These are phyloP conservation scores for Termitomyces sp. DNA, from an alignment of 768 basidiomycete genomes.

Conservation along the genomic window DNA sequence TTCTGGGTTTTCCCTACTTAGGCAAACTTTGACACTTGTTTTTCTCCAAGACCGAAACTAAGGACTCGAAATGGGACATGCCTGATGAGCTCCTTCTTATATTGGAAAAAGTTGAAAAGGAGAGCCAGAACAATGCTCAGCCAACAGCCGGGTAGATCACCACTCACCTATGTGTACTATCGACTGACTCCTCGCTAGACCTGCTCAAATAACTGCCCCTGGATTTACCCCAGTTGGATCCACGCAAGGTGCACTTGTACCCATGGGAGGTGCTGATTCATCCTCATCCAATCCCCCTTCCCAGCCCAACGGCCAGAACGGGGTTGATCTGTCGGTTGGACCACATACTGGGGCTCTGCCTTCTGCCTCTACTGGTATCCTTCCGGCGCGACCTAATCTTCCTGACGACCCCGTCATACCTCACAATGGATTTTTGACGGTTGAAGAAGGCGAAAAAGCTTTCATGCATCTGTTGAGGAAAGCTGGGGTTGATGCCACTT, in stretches of 20 bases:
- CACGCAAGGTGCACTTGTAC: slow-evolving; percentile 49
- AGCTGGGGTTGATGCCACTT: slow-evolving; percentile 84
- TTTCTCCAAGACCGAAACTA: slow-evolving; percentile 63
- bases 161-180: neutral
- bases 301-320: slow-evolving; percentile 44
- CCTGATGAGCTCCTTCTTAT: slow-evolving; percentile 87
- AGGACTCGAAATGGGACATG: slow-evolving; percentile 98
- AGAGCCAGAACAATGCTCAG: slow-evolving; percentile 37
- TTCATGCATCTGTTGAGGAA: slow-evolving; percentile 88
- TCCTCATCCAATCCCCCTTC: slow-evolving; percentile 46
- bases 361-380: slow-evolving; percentile 50
- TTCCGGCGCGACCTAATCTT: slow-evolving; percentile 72
- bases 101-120: slow-evolving; percentile 81
- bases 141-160: slow-evolving; percentile 26
- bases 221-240: slow-evolving; percentile 36
- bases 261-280: slow-evolving; percentile 46
- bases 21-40: neutral
- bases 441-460: slow-evolving; percentile 90
- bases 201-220: slow-evolving; percentile 34
- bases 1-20: neutral
- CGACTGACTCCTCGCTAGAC: slow-evolving; percentile 12
- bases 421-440: slow-evolving; percentile 80
- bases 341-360: slow-evolving; percentile 54
- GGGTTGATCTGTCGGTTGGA: slow-evolving; percentile 41
- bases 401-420: slow-evolving; percentile 88